Percentiles rank a stretch among this genome's conserved stretches.
Evolutionary conservation across 257 asterid genomes (phyloP).

Genomic region (Lycium ferocissimum): DNA sequence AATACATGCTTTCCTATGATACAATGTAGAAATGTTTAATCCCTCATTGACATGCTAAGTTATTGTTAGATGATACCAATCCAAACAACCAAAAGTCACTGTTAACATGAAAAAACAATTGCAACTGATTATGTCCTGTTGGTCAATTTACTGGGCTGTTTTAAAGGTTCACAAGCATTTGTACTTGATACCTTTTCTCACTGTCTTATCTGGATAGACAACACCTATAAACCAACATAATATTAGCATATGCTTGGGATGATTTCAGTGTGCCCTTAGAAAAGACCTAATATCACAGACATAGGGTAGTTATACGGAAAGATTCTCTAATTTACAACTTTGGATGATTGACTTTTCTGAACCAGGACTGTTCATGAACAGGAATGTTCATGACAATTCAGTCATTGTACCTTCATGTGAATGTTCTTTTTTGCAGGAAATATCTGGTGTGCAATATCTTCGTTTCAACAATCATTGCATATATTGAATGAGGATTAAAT

Average conservation of each 20-base stretch:
- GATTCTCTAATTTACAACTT: conserved; percentile 17
- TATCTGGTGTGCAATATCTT: not conserved
- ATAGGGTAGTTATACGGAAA: not conserved
- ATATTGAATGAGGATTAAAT: not conserved
- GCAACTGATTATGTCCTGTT: not conserved
- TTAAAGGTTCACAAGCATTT: conserved; percentile 13
- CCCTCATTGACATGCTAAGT: conserved; percentile 19
- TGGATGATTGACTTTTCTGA: conserved; percentile 18
- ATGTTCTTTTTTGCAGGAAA: conserved; percentile 22
- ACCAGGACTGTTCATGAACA: conserved; percentile 17
- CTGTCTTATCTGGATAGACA: not conserved
- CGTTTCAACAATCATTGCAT: not conserved
- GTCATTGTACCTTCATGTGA: not conserved
- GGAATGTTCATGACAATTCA: conserved; percentile 3
- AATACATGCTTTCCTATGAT: not conserved
- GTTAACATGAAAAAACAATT: conserved; percentile 6
- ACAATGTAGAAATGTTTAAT: not conserved
- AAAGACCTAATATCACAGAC: conserved; percentile 2
- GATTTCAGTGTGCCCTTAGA: not conserved
- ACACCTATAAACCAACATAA: not conserved
- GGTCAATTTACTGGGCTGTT: not conserved
- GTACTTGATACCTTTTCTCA: conserved; percentile 22
- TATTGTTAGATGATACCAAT: not conserved
- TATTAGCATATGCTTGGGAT: not conserved
- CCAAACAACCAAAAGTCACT: not conserved